Evolutionary conservation across 331 rosid genomes (phyloP), one percentile per base, ranked within the genome.

Genomic region (Acacia concinna): DNA sequence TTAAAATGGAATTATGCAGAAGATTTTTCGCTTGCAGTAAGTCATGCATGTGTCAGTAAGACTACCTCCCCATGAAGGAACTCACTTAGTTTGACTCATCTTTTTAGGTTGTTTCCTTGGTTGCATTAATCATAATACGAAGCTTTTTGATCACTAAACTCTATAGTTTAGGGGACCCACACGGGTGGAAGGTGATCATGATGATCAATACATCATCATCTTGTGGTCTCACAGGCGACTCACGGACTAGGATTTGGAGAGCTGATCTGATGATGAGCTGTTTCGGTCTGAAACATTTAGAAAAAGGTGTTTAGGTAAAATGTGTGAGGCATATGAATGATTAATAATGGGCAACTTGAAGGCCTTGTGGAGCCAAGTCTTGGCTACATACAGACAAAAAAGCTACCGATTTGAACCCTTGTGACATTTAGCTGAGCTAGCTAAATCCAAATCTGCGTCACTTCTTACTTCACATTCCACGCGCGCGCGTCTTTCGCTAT

Each of bases 391-490:
- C 4, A 75, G 44, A 78, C 82, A 73, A 68, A 73, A 73, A 73
- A 73, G 76, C 59, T 74, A 38, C 23, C 35, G 73, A 35, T 20
- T 4, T 35, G 69, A 59, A 47, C 17, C 47, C 68, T 37, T 73
- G 43, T 78, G 74, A 69, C 68, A 14, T 76, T 52, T 34, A 78
- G 77, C 73, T 56, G 34, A 27, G 66, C 68, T 28, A 28, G 80
- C 57, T 37, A 76, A 79, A 63, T 80, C 80, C 68, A 78, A 77
- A 81, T 57, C 73, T 18, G 69, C 52, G 37, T 76, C 85, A 71
- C 78, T 71, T 82, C 76, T 70, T 77, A 23, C 54, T 74, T 37
- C 47, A 62, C 15, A 56, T 63, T 43, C 60, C 30, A 32, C 75
- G n/a, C n/a, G n/a, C n/a, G n/a, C n/a, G n/a, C n/a, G 38, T 62